Evolutionary conservation across 129 eudicot species (phyloP).

Genomic region (Chrysanthemum makinoi): DNA sequence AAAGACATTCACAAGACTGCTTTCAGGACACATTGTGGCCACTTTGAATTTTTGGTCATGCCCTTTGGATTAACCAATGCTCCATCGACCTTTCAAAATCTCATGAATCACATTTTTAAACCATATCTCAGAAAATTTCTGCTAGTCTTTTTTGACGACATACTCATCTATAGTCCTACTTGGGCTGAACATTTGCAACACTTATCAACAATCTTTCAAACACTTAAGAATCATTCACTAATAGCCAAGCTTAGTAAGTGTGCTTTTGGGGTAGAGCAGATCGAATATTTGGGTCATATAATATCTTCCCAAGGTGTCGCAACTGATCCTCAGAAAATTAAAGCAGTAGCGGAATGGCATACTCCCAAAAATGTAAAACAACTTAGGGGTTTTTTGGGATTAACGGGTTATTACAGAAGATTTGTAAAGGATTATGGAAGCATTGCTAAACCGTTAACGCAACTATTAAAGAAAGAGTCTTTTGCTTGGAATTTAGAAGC

Average conservation of each 20-base stretch:
- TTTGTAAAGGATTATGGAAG: neutral
- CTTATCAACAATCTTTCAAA: too few species aligned
- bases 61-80: neutral
- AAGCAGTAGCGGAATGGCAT: neutral
- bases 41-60: too few species aligned
- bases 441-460: neutral
- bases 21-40: neutral
- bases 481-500: neutral
- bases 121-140: neutral
- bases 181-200: neutral
- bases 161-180: neutral
- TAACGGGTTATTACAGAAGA: neutral
- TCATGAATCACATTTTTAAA: neutral
- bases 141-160: neutral
- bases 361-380: neutral
- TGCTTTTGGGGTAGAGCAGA: neutral
- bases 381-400: neutral
- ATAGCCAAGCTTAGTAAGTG: neutral
- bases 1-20: too few species aligned
- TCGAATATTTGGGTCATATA: neutral
- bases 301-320: neutral
- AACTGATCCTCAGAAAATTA: too few species aligned
- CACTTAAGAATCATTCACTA: neutral
- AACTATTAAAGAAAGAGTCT: neutral
- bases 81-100: neutral